Evolutionary conservation across 2,329 filamentous ascomycete genomes (phyloP).

Genomic region (Aspergillus ustus): DNA sequence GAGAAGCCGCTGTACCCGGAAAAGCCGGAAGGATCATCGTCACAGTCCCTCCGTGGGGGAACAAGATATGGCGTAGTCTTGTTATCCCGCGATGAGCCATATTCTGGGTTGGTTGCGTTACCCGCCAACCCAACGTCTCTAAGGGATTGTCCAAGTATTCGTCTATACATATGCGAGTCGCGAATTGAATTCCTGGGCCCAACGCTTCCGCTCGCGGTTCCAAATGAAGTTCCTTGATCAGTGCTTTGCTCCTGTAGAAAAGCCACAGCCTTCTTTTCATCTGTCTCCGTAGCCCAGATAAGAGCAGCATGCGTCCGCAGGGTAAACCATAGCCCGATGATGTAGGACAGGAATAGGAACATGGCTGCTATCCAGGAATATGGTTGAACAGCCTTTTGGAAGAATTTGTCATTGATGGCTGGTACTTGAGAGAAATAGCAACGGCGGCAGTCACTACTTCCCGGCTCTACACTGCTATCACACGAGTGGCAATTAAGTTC

Average conservation of each 20-base stretch:
- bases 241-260: slow-evolving; percentile 34
- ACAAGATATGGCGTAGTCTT: slow-evolving; percentile 69
- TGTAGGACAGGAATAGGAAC: slow-evolving; percentile 87
- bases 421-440: slow-evolving; percentile 93
- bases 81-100: slow-evolving; percentile 27
- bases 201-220: slow-evolving; percentile 46
- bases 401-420: slow-evolving; percentile 84
- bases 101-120: slow-evolving; percentile 36
- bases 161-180: slow-evolving; percentile 88
- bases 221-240: slow-evolving; percentile 33
- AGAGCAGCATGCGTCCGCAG: slow-evolving; percentile 93
- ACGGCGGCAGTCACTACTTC: slow-evolving; percentile 74
- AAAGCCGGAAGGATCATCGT: slow-evolving; percentile 39
- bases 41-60: slow-evolving; percentile 66
- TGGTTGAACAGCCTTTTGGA: slow-evolving; percentile 84
- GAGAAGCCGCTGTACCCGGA: slow-evolving; percentile 67
- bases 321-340: slow-evolving; percentile 94
- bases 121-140: slow-evolving; percentile 76
- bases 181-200: slow-evolving; percentile 71
- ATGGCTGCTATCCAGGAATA: slow-evolving; percentile 89
- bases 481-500: slow-evolving; percentile 82
- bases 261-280: slow-evolving; percentile 69
- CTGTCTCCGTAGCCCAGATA: slow-evolving; percentile 88
- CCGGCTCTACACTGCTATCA: slow-evolving; percentile 55
- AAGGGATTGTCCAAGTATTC: slow-evolving; percentile 87